Evolutionary conservation across 2,329 filamentous ascomycete species (phyloP), one percentile per base, ranked within the genome.

Genomic region (Furcasterigmium furcatum): DNA sequence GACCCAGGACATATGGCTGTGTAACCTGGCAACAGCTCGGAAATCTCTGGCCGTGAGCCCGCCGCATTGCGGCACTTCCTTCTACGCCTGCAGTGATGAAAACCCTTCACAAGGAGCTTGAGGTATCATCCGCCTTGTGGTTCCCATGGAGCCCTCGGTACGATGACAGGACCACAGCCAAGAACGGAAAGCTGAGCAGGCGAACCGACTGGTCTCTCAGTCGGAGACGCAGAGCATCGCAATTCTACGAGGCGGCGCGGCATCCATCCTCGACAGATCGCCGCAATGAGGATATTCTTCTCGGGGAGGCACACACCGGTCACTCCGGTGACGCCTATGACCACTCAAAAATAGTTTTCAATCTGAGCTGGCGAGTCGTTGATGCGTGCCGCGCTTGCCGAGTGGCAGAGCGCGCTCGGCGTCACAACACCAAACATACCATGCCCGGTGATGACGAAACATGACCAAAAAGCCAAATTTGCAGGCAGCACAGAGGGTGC

Each of bases 391-490:
- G 41, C 44, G 50, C 40, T 20, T 2, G 42, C 40, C 42, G 34
- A 51, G 48, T 43, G 41, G 48, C 44, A 22, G 40, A 38, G 46
- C 32, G 34, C 19, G 9, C 42, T 18, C 22, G 30, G 27, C 41
- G 27, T 36, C 20, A 19, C 35, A 46, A 55, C 21, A 46, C 47
- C 45, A 46, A 46, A 45, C 13, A 52, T 34, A 43, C 19, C 14
- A 42, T 34, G 57, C 63, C 59, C 61, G 52, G 58, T 67, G 64
- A 67, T 66, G 64, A 67, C 55, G 46, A 44, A 46, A 55, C 52
- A 55, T 58, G 55, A 58, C 58, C 64, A 60, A 63, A 64, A 67
- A 66, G 64, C 64, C 64, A 66, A 66, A 67, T 65, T 67, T 67
- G 64, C 61, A 67, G 64, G 53, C 63, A 65, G 56, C 63, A 52